Conservation (phyloP, 1,139 yeast species). For the Hansenula sp. region DNA sequence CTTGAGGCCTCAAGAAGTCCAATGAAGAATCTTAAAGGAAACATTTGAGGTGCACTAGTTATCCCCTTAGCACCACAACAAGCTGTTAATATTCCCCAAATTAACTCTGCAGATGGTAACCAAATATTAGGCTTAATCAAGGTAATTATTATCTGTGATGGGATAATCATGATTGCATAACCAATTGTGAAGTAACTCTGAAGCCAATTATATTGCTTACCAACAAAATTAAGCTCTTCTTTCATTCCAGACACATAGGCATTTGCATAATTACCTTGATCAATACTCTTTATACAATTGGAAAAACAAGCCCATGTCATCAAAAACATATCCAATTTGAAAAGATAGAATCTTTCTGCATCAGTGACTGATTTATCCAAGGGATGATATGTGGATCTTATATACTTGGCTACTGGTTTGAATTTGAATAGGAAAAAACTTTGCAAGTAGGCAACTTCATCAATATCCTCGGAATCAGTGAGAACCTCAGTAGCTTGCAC, state of each 20-base stretch:
- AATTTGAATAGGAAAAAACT: no score
- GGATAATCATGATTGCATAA: slow-evolving; percentile 48
- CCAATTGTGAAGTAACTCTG: slow-evolving; percentile 50
- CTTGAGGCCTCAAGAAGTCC: slow-evolving; percentile 30
- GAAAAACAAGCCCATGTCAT: slow-evolving; percentile 38
- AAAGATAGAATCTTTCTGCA: slow-evolving; percentile 8
- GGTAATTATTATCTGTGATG: slow-evolving; percentile 45
- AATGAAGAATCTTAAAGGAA: slow-evolving; percentile 28
- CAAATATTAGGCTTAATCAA: slow-evolving; percentile 35
- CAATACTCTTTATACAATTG: slow-evolving; percentile 27
- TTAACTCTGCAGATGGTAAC: slow-evolving; percentile 32
- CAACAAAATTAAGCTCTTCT: slow-evolving; percentile 53
- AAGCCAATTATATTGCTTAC: slow-evolving; percentile 54
- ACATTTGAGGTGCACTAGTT: slow-evolving; percentile 37
- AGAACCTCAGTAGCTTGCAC: no score
- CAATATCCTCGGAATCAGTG: no score
- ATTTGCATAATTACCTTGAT: slow-evolving; percentile 30
- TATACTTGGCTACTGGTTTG: no score
- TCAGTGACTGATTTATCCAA: no score
- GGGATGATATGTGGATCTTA: no score
- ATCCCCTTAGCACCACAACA: slow-evolving; percentile 39
- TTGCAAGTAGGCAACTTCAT: no score
- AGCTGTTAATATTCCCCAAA: slow-evolving; percentile 34
- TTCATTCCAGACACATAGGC: slow-evolving; percentile 70
- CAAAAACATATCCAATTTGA: slow-evolving; percentile 49